Conservation (phyloP, 257 asterid genomes). For the Solanum rostratum region DNA sequence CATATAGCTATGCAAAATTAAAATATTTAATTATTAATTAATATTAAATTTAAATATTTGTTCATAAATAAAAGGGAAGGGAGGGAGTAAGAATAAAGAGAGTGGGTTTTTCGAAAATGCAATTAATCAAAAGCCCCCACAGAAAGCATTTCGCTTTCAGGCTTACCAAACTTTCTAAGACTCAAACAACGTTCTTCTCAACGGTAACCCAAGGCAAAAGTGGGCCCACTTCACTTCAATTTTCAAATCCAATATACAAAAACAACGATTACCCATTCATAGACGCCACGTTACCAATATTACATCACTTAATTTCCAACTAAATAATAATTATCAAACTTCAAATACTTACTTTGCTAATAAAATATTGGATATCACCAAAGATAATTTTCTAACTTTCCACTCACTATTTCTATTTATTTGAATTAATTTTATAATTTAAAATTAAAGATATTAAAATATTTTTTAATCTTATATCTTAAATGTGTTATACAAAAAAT, state of each 20-base stretch:
- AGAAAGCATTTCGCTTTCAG: neutral
- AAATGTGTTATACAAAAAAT: too few species aligned
- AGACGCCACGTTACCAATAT: neutral
- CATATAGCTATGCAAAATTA: too few species aligned
- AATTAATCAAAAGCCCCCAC: neutral
- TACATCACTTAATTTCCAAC: neutral
- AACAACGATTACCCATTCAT: neutral
- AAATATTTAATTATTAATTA: too few species aligned
- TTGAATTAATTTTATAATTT: too few species aligned
- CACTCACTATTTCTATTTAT: neutral
- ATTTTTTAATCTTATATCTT: too few species aligned
- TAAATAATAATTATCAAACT: neutral
- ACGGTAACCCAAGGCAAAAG: neutral
- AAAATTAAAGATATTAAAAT: too few species aligned
- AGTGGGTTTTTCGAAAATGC: too few species aligned
- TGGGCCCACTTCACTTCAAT: neutral
- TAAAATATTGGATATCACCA: neutral
- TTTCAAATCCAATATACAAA: neutral
- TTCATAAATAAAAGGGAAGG: too few species aligned
- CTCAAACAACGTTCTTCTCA: neutral
- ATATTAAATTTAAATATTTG: too few species aligned
- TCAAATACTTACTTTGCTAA: neutral
- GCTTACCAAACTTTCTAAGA: neutral
- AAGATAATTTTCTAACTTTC: neutral
- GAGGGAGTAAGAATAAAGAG: too few species aligned